Conservation (phyloP, 2,329 filamentous ascomycete genomes). For the Fulvia fulva region DNA sequence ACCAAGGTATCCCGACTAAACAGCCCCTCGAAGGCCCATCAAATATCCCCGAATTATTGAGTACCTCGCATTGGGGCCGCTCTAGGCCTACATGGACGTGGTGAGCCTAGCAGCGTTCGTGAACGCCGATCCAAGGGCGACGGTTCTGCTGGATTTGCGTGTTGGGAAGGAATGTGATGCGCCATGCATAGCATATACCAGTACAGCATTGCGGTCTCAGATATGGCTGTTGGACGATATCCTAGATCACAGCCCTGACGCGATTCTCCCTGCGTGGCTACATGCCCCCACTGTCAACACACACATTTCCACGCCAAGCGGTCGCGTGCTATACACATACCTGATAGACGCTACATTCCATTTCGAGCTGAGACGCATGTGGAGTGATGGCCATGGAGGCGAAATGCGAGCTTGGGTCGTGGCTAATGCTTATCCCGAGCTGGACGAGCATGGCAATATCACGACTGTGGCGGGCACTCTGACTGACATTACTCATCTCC, state of each 20-base stretch:
- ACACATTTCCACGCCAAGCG: background rate
- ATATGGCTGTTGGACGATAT: slow-evolving; percentile 8
- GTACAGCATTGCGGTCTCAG: slow-evolving; percentile 4
- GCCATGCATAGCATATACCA: slow-evolving; percentile 5
- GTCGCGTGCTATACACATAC: slow-evolving; percentile 8
- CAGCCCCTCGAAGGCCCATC: background rate
- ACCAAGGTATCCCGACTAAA: background rate
- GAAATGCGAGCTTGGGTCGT: slow-evolving; percentile 17
- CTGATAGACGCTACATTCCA: slow-evolving; percentile 37
- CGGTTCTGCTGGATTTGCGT: slow-evolving; percentile 12
- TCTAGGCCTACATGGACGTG: slow-evolving; percentile 2
- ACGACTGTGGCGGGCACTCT: slow-evolving; percentile 41
- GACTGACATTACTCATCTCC: slow-evolving; percentile 43
- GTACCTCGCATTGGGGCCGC: background rate
- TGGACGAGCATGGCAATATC: slow-evolving; percentile 33
- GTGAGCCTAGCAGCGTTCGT: slow-evolving; percentile 5
- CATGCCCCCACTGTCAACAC: background rate
- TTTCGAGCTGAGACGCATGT: slow-evolving; percentile 34
- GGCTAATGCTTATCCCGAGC: slow-evolving; percentile 20
- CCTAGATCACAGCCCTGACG: slow-evolving; percentile 2
- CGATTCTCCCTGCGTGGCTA: background rate
- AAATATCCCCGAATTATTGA: background rate
- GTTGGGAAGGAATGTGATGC: background rate
- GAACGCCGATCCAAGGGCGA: slow-evolving; percentile 18
- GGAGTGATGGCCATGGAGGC: slow-evolving; percentile 23